These are phyloP conservation scores for Austroboletus eburneus DNA, from an alignment of 768 basidiomycete genomes.

Conservation along the genomic window DNA sequence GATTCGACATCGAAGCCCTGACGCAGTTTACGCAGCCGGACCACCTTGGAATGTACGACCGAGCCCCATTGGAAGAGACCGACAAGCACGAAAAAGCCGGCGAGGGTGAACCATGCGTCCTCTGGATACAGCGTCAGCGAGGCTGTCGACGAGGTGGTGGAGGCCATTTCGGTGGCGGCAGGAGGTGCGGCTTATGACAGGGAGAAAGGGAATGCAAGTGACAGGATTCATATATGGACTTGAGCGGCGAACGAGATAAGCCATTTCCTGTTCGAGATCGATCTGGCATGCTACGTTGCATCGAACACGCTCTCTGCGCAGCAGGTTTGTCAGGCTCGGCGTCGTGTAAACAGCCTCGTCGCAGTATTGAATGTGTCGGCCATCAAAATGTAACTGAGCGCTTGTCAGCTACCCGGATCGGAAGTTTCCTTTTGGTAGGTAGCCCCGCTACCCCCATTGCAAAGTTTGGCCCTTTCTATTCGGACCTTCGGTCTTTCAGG, in stretches of 20 bases:
- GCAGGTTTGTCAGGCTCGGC: too few relatives aligned
- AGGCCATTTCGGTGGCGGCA: neutral
- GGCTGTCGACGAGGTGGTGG: neutral
- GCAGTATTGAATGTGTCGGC: too few relatives aligned
- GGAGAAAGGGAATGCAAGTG: neutral
- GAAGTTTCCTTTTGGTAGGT: too few relatives aligned
- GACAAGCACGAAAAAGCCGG: conserved; percentile 12
- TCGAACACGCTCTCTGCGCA: too few relatives aligned
- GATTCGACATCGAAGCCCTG: conserved; percentile 14
- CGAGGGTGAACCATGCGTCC: conserved; percentile 17
- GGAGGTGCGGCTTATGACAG: neutral
- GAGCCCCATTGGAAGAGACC: conserved; percentile 28
- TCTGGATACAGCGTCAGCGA: neutral
- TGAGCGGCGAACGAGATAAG: neutral
- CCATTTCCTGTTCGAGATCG: neutral
- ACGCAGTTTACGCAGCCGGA: neutral
- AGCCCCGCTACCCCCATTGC: too few relatives aligned
- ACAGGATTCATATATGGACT: neutral
- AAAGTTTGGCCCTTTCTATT: too few relatives aligned
- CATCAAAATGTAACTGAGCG: neutral
- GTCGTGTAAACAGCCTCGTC: too few relatives aligned
- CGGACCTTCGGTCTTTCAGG: too few relatives aligned
- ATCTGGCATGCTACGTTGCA: too few relatives aligned
- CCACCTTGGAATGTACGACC: conserved; percentile 18
- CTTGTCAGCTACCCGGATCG: too few relatives aligned